Conservation (phyloP, 2,329 filamentous ascomycete genomes). For the Nectriaceae sp. region DNA sequence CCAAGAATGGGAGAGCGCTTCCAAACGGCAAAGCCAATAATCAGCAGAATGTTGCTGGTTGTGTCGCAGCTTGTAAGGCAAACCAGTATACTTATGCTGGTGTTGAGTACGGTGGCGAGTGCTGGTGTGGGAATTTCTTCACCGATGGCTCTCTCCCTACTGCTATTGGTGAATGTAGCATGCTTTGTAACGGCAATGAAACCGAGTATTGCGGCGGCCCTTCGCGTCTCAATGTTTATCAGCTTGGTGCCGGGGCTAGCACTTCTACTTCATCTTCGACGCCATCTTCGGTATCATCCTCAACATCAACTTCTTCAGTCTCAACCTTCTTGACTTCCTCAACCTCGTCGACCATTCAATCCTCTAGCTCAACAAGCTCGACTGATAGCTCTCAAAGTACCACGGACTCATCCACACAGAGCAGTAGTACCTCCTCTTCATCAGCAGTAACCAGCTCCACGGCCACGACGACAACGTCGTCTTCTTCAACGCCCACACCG, state of each 20-base stretch:
- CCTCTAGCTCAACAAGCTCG: slow-evolving; percentile 20
- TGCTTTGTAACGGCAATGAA: slow-evolving; percentile 38
- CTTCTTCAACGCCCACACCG: slow-evolving; percentile 14
- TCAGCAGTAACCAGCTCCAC: slow-evolving; percentile 2
- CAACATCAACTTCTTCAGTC: slow-evolving; percentile 2
- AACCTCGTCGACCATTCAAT: slow-evolving; percentile 16
- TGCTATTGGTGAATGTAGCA: slow-evolving; percentile 33
- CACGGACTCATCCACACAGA: neutral
- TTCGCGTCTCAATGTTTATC: slow-evolving; percentile 38
- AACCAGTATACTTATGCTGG: slow-evolving; percentile 34
- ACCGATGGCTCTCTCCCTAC: slow-evolving; percentile 30
- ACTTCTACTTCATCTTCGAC: slow-evolving; percentile 1
- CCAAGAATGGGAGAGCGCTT: slow-evolving; percentile 34
- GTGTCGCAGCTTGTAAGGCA: slow-evolving; percentile 35
- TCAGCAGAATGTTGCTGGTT: slow-evolving; percentile 35
- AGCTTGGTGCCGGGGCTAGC: slow-evolving; percentile 17
- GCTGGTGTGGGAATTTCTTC: slow-evolving; percentile 38
- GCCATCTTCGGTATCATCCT: neutral
- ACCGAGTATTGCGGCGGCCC: slow-evolving; percentile 40
- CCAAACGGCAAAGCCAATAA: slow-evolving; percentile 23
- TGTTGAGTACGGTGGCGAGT: slow-evolving; percentile 43
- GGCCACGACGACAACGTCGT: slow-evolving; percentile 19
- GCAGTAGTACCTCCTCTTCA: neutral
- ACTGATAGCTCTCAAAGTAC: neutral
- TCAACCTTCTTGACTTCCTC: slow-evolving; percentile 2